phyloP scores from a whole-genome alignment of 495 filamentous ascomycete species.

The Saxophila tyrrhenica region DNA sequence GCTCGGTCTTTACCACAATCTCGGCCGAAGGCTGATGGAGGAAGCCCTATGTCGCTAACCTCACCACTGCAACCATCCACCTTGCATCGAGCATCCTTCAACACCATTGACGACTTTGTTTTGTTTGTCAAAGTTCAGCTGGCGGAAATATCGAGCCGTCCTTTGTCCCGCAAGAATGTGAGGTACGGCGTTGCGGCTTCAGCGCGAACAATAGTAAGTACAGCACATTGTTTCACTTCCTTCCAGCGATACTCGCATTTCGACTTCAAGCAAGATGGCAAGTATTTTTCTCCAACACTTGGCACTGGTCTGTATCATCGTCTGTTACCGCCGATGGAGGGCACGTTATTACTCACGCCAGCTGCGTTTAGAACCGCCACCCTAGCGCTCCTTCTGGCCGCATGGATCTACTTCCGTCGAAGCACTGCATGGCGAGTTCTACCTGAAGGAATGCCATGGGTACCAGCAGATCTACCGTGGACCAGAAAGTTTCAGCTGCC shows the following conservation, averaged over 20 bases:
- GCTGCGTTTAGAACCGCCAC: not conserved
- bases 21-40: too few species aligned
- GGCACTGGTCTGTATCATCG: not conserved
- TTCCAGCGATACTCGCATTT: not conserved
- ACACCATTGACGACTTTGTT: too few species aligned
- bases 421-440: not conserved
- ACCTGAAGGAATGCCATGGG: not conserved
- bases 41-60: too few species aligned
- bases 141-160: too few species aligned
- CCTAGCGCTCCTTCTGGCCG: not conserved
- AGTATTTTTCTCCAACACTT: not conserved
- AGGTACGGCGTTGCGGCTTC: not conserved
- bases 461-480: not conserved
- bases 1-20: too few species aligned
- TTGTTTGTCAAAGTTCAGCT: too few species aligned
- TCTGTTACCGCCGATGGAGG: not conserved
- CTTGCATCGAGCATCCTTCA: too few species aligned
- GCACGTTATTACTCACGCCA: not conserved
- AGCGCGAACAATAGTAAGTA: slow-evolving; percentile 1
- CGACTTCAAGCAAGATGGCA: not conserved
- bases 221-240: not conserved
- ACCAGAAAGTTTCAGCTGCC: not conserved
- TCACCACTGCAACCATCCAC: too few species aligned
- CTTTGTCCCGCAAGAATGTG: not conserved
- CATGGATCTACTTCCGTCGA: not conserved